Evolutionary conservation across 2,329 filamentous ascomycete genomes (phyloP), one percentile per base, ranked within the genome.

Genomic region (Sclerotiophoma versabilis): DNA sequence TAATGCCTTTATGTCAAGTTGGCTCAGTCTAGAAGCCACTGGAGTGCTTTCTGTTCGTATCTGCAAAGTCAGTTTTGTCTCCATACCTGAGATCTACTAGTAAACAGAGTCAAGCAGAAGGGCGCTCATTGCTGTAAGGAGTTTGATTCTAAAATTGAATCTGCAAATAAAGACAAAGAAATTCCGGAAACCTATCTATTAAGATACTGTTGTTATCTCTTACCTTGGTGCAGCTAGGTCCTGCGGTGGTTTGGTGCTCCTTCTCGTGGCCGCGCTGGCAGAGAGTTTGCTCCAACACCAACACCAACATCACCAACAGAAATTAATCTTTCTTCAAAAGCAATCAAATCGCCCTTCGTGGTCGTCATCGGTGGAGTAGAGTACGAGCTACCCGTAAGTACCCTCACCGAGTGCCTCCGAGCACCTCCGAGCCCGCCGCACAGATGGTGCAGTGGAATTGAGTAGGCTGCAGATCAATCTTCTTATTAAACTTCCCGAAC

Each of bases 241-340:
- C 11, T 34, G 20, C 19, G 41, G n/a, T 34, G 15, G 22, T 33
- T 6, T 14, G 22, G 12, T 33, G 41, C 30, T 9, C 17, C 7
- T 5, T 17, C 17, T 1, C 30, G 29, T 23, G 29, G 30, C 37
- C 11, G 22, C 9, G 32, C 29, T 23, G 15, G 27, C 46, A 49
- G 30, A 49, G 30, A 26, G 46, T 49, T 42, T 49, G 38, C 30
- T 12, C 29, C 34, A 42, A 49, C 46, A 42, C 37, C 46, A 49
- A 42, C 37, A 49, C 11, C 46, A 36, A 15, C 46, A 29, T 42
- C 27, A 42, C 8, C 37, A 42, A 11, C 37, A 42, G 22, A 20
- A 15, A 42, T 8, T 2, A 29, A 5, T 3, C 10, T 9, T 42
- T 12, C 37, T n/a, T 7, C 15, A 15, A 33, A 11, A 23, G 17